These are phyloP conservation scores for Dentipellis fragilis DNA, from an alignment of 768 basidiomycete species.

Conservation along the genomic window DNA sequence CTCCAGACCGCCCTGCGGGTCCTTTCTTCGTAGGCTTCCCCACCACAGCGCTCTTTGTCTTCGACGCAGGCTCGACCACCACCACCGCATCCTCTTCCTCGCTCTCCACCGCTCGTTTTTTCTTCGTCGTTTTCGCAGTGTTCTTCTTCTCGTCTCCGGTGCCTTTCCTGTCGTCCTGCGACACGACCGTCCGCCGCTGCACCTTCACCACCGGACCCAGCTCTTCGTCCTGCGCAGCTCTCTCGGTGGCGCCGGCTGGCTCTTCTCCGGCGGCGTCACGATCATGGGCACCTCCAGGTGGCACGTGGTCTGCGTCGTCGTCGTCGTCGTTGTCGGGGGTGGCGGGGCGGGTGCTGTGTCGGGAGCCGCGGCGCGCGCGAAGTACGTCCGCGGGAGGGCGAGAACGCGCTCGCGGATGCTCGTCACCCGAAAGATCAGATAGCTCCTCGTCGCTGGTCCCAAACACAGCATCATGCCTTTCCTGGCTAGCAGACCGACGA, in stretches of 20 bases:
- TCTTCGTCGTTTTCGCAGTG: neutral
- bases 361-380: constrained; percentile 2
- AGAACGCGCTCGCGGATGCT: constrained; percentile 6
- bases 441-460: constrained; percentile 17
- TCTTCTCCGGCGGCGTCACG: neutral
- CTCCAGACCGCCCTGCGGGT: neutral
- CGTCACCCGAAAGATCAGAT: constrained; percentile 26
- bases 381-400: constrained; percentile 3
- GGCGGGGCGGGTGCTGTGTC: neutral
- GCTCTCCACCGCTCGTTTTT: neutral
- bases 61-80: neutral
- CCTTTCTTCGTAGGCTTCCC: neutral
- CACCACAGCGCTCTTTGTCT: neutral
- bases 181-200: neutral
- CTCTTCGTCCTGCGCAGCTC: neutral
- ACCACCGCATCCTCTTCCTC: neutral
- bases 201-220: neutral
- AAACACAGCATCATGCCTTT: constrained; percentile 11
- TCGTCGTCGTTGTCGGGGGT: neutral
- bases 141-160: neutral
- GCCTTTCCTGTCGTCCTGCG: neutral
- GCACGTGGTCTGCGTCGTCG: neutral
- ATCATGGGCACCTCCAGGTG: neutral
- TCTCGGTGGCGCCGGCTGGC: neutral
- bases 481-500: constrained; percentile 7